These are phyloP conservation scores for Acer saccharum DNA, from an alignment of 345 rosid species.

Conservation along the genomic window DNA sequence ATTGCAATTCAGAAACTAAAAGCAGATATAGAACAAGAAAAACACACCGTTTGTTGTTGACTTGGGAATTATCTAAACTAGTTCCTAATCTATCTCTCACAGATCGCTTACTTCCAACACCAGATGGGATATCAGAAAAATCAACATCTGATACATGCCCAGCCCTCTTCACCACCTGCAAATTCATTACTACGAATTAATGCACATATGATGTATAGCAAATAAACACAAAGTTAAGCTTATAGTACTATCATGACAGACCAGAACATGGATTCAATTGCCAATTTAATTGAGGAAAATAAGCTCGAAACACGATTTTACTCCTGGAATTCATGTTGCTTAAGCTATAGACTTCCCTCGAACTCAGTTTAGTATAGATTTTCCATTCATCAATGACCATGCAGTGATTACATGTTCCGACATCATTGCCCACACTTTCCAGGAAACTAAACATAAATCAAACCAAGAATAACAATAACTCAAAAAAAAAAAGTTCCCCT, in stretches of 20 bases:
- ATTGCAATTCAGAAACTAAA: not conserved
- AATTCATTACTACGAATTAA: conserved; percentile 10
- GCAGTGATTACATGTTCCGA: not conserved
- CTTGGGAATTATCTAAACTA: conserved; percentile 45
- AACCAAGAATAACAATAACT: not conserved
- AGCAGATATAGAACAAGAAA: conserved; percentile 5
- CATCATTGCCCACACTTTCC: conserved; percentile 6
- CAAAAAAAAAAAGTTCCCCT: not conserved
- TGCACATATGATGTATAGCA: not conserved
- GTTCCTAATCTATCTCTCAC: conserved; percentile 82
- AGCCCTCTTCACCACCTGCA: conserved; percentile 84
- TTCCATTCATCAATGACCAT: not conserved
- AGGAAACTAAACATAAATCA: conserved; percentile 16
- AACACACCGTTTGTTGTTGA: conserved; percentile 61
- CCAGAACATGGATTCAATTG: not conserved
- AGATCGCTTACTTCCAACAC: conserved; percentile 72
- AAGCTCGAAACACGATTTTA: not conserved
- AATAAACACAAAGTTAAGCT: not conserved
- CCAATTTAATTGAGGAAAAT: not conserved
- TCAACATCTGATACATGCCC: conserved; percentile 42
- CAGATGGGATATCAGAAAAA: conserved; percentile 36
- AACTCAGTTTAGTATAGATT: not conserved
- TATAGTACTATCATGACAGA: not conserved
- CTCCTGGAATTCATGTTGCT: not conserved
- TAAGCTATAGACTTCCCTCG: too few relatives aligned